These are phyloP conservation scores for Corylus heterophylla DNA, from an alignment of 306 rosid genomes.

Conservation along the genomic window DNA sequence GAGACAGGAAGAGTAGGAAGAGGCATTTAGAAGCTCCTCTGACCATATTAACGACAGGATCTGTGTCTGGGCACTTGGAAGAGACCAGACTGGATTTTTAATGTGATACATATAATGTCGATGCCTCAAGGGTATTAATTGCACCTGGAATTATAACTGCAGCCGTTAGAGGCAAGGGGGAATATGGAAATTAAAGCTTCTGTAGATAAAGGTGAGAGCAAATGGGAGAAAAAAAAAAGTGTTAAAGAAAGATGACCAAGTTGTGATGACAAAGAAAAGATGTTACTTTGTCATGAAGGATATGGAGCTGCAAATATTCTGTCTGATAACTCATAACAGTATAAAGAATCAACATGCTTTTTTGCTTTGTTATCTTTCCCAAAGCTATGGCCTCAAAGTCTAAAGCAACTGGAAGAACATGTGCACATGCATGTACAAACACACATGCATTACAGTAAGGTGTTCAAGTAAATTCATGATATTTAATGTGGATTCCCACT, in stretches of 20 bases:
- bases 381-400: conserved; percentile 33
- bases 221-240: conserved; percentile 22
- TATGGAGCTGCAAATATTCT: conserved; percentile 34
- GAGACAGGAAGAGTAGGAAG: conserved; percentile 51
- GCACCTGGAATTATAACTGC: conserved; percentile 28
- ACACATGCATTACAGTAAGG: conserved; percentile 23
- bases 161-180: conserved; percentile 24
- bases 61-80: conserved; percentile 28
- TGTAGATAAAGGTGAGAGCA: conserved; percentile 46
- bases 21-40: conserved; percentile 45
- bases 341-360: conserved; percentile 40
- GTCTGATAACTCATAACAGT: neutral
- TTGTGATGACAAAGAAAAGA: conserved; percentile 44
- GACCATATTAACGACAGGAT: conserved; percentile 47
- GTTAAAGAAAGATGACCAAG: conserved; percentile 34
- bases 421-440: conserved; percentile 30
- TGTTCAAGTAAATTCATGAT: neutral
- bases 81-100: conserved; percentile 33
- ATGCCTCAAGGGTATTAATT: conserved; percentile 41
- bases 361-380: conserved; percentile 35
- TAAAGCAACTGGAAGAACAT: conserved; percentile 40
- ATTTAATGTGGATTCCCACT: neutral
- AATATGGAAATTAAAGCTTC: conserved; percentile 18
- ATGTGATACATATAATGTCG: conserved; percentile 32
- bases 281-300: conserved; percentile 70